phyloP scores from a whole-genome alignment of 805 yeast species.

The Metschnikowia anglica region DNA sequence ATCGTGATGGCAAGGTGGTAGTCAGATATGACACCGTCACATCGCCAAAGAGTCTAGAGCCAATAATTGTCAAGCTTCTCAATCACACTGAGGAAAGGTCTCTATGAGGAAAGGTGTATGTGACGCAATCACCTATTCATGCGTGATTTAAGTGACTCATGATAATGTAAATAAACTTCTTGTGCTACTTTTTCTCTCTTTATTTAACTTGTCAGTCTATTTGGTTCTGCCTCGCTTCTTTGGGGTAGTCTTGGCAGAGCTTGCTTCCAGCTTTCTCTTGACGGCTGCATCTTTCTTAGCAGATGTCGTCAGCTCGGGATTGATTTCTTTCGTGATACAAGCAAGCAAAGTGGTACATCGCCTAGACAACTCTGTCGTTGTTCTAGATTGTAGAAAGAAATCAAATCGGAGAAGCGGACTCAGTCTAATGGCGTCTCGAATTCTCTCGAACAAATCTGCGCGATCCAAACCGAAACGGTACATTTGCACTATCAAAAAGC shows the following conservation, averaged over 20 bases:
- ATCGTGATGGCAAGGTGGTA: conserved; percentile 55
- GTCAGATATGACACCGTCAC: conserved; percentile 65
- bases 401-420: conserved; percentile 83
- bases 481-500: conserved; percentile 78
- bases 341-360: conserved; percentile 77
- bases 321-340: conserved; percentile 65
- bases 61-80: conserved; percentile 21
- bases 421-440: conserved; percentile 69
- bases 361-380: conserved; percentile 73
- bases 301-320: conserved; percentile 15
- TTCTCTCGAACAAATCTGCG: conserved; percentile 73
- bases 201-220: neutral
- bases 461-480: conserved; percentile 79
- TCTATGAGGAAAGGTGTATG: neutral
- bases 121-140: neutral
- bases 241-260: conserved; percentile 1
- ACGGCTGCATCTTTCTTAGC: conserved; percentile 3
- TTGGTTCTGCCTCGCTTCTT: conserved; percentile 6
- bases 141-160: neutral
- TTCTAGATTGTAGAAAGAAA: conserved; percentile 80
- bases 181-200: neutral
- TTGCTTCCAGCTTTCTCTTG: conserved; percentile 5
- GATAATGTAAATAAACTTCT: neutral
- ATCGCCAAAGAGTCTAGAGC: conserved; percentile 60
- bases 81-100: neutral